phyloP scores from a whole-genome alignment of 2,329 filamentous ascomycete genomes.

The Aspergillus eucalypticola region DNA sequence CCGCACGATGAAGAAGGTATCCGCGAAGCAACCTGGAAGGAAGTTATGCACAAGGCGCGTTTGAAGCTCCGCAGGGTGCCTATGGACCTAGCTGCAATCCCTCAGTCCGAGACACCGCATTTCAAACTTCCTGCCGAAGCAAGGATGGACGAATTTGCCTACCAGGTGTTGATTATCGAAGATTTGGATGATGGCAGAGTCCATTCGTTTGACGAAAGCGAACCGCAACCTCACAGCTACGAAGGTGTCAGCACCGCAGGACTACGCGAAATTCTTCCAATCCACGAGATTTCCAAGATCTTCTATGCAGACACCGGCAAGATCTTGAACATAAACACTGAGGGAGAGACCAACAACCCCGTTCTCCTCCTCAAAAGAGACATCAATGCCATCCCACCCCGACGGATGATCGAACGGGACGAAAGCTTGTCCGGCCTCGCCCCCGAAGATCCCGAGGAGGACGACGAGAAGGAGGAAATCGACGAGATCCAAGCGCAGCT shows the following conservation, averaged over 20 bases:
- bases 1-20: conserved; percentile 58
- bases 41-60: conserved; percentile 89
- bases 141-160: conserved; percentile 67
- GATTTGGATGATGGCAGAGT: conserved; percentile 73
- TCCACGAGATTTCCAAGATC: conserved; percentile 80
- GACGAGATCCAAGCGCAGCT: conserved; percentile 46
- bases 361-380: conserved; percentile 75
- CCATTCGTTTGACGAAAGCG: conserved; percentile 64
- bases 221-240: conserved; percentile 57
- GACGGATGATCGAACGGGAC: conserved; percentile 57
- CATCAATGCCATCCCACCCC: conserved; percentile 61
- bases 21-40: conserved; percentile 81
- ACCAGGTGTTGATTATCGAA: conserved; percentile 79
- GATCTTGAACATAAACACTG: conserved; percentile 77
- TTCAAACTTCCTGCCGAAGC: conserved; percentile 42
- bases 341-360: conserved; percentile 69
- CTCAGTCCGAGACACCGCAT: conserved; percentile 15
- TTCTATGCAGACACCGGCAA: conserved; percentile 92
- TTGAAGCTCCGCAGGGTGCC: conserved; percentile 76
- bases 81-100: conserved; percentile 50
- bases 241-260: conserved; percentile 64
- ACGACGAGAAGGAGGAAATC: conserved; percentile 33
- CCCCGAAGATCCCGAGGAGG: conserved; percentile 29
- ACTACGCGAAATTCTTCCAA: conserved; percentile 66
- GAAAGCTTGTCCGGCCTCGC: conserved; percentile 38